A percentile compares a stretch with the other conserved stretches of the same genome.
Evolutionary conservation across 805 yeast species (phyloP).

Genomic region (Candida koratica): DNA sequence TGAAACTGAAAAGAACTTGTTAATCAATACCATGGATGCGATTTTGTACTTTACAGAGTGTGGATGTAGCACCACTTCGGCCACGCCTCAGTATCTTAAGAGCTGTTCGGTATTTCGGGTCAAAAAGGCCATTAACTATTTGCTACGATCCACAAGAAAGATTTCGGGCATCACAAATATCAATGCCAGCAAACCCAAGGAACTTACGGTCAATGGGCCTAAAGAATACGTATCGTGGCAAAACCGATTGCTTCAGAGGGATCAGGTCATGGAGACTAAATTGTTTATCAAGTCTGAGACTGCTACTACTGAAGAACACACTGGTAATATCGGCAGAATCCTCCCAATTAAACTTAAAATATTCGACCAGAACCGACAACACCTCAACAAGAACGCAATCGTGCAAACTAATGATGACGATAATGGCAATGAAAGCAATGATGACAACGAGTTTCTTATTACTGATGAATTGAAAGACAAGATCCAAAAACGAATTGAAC

Average conservation of each 20-base stretch:
- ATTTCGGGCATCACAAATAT: slow-evolving; percentile 38
- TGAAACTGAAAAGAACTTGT: slow-evolving; percentile 49
- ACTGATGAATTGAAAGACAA: slow-evolving; percentile 9
- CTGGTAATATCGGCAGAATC: slow-evolving; percentile 5
- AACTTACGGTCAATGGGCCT: slow-evolving; percentile 30
- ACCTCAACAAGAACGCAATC: not conserved
- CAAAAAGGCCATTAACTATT: slow-evolving; percentile 56
- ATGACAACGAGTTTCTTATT: slow-evolving; percentile 7
- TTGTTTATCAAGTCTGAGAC: slow-evolving; percentile 4
- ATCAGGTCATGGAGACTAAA: slow-evolving; percentile 17
- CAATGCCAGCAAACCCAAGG: slow-evolving; percentile 34
- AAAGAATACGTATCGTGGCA: slow-evolving; percentile 37
- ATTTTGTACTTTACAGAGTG: slow-evolving; percentile 63
- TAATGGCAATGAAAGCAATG: not conserved
- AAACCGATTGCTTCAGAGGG: slow-evolving; percentile 30
- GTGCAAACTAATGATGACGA: not conserved
- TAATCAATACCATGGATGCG: slow-evolving; percentile 61
- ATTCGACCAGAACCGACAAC: not conserved
- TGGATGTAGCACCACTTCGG: slow-evolving; percentile 46
- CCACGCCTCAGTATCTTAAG: slow-evolving; percentile 19
- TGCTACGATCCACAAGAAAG: slow-evolving; percentile 57
- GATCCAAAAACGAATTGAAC: slow-evolving; percentile 13
- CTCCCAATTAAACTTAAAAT: not conserved
- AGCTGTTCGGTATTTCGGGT: slow-evolving; percentile 59
- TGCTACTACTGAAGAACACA: slow-evolving; percentile 11